These are phyloP conservation scores for Osmanthus fragrans DNA, from an alignment of 257 asterid genomes.

Conservation along the genomic window DNA sequence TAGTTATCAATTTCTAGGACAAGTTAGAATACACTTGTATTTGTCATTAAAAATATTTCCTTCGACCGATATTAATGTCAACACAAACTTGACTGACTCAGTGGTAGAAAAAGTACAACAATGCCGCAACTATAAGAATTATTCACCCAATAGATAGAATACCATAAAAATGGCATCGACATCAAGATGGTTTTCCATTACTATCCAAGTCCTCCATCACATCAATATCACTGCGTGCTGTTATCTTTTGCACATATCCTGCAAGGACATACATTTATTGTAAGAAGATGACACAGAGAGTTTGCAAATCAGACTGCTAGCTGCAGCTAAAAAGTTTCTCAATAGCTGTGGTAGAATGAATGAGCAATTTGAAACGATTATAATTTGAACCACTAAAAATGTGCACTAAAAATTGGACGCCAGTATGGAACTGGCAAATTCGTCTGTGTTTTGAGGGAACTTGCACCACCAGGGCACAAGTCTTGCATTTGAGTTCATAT, in stretches of 20 bases:
- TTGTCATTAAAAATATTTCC: slow-evolving; percentile 10
- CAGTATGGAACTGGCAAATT: background rate
- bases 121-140: slow-evolving; percentile 16
- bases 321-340: background rate
- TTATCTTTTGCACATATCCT: slow-evolving; percentile 95
- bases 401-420: background rate
- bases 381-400: background rate
- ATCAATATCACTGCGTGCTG: slow-evolving; percentile 67
- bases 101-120: slow-evolving; percentile 15
- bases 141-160: slow-evolving; percentile 3
- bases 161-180: slow-evolving; percentile 1
- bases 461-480: background rate
- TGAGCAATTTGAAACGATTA: background rate
- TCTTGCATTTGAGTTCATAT: background rate
- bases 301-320: slow-evolving; percentile 5
- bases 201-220: slow-evolving; percentile 86
- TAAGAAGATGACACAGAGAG: background rate
- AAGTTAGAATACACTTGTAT: background rate
- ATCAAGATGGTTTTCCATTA: slow-evolving; percentile 60
- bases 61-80: background rate
- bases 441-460: background rate
- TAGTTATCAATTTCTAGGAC: background rate
- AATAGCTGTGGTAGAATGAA: background rate
- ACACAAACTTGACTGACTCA: slow-evolving; percentile 1
- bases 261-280: slow-evolving; percentile 24